Evolutionary conservation across 805 yeast genomes (phyloP), one percentile per base, ranked within the genome.

Genomic region (Pichia kluyveri): DNA sequence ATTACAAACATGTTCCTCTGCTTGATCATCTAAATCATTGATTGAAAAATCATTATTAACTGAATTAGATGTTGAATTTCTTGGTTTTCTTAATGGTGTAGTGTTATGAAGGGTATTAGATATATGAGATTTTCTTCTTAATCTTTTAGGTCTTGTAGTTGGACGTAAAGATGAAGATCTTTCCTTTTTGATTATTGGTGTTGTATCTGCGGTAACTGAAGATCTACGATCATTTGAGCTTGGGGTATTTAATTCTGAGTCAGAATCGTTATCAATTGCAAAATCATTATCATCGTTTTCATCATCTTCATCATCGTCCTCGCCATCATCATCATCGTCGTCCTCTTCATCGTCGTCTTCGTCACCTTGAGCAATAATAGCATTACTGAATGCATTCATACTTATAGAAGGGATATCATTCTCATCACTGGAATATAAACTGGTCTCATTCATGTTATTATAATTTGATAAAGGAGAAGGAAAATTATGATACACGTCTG

Each of bases 1-100:
- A 47, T 68, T 70, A 61, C 90, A 83, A 52, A 77, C 73, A 54
- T 83, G 83, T 50, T 68, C 70, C 41, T 58, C 65, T 5, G 47
- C 45, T 18, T 45, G 45, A 17, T 36, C 52, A 32, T 49, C 49
- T 26, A 40, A n/a, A 8, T 26, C 27, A 6, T 27, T 18, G 18
- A 12, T 37, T 2, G 42, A 10, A 37, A 6, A 17, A 23, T 19
- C 17, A 38, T 23, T 31, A 14, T 15, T 36, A 7, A 1, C 11
- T 3, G 42, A 30, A 40, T 40, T 40, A 8, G 36, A 17, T 11
- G 12, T n/a, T 12, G 41, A 15, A 37, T n/a, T 12, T 40, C 30
- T 42, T 10, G 52, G 47, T 38, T 48, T 47, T 28, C 51, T 45
- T 12, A 49, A 42, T 3, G 46, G 23, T 6, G 41, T 27, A 19